These are phyloP conservation scores for Isoetes taiwanensis DNA, from an alignment of 75 land plant species.

Conservation along the genomic window DNA sequence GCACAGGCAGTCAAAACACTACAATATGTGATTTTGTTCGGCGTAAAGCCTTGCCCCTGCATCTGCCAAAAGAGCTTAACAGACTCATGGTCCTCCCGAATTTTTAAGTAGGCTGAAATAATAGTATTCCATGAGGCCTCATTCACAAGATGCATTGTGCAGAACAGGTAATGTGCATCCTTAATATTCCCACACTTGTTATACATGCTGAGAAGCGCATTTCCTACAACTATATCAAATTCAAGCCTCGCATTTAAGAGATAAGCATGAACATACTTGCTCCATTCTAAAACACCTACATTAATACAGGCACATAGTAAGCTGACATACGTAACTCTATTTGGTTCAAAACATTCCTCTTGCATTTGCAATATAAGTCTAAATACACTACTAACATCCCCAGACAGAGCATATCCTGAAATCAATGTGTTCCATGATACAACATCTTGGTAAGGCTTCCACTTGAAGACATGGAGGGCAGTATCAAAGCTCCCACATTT, in stretches of 20 bases:
- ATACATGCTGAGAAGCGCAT: constrained; percentile 1
- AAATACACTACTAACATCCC: no score
- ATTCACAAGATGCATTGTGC: neutral
- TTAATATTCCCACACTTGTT: neutral
- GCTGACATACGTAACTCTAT: constrained; percentile 17
- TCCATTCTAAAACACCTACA: no score
- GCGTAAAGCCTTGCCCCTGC: constrained; percentile 2
- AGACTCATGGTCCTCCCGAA: neutral
- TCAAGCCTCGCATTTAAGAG: no score
- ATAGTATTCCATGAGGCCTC: neutral
- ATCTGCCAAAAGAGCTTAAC: constrained; percentile 3
- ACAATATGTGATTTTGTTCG: constrained; percentile 5
- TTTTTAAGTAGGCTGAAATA: neutral
- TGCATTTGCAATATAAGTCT: no score
- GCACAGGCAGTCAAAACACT: constrained; percentile 25
- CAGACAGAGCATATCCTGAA: constrained; percentile 4
- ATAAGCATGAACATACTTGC: no score
- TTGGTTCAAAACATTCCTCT: constrained; percentile 15
- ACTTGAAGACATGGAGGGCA: neutral
- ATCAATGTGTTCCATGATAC: constrained; percentile 1
- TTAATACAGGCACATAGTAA: constrained; percentile 18
- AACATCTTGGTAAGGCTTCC: neutral
- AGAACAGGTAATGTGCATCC: neutral
- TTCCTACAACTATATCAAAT: no score
- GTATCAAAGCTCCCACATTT: neutral